A percentile compares a stretch with the other conserved stretches of the same genome.
Conservation (phyloP, 176 grass and related monocot species). For the Aegilops longissima region DNA sequence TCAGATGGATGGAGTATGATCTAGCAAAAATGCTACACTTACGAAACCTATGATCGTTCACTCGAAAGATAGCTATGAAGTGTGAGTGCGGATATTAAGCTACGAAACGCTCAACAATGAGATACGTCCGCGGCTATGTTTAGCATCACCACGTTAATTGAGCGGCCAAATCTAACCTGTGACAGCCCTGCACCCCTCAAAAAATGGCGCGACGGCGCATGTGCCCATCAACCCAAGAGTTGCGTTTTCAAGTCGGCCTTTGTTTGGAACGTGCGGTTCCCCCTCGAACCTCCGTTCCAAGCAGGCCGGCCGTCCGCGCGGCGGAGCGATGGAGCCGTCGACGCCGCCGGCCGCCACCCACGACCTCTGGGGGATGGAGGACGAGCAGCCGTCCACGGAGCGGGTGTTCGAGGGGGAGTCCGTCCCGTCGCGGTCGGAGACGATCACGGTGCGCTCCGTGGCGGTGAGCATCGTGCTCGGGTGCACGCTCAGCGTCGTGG, state of each 20-base stretch:
- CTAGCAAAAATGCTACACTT: no score
- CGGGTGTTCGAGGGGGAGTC: slow-evolving; percentile 50
- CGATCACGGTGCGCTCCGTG: slow-evolving; percentile 55
- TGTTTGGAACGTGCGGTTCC: neutral
- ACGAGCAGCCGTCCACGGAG: slow-evolving; percentile 41
- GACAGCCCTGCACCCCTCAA: neutral
- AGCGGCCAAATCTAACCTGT: neutral
- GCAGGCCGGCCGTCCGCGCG: neutral
- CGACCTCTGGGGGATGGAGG: neutral
- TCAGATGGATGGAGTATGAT: no score
- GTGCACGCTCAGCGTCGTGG: slow-evolving; percentile 42
- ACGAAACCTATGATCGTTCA: neutral
- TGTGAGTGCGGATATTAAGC: no score
- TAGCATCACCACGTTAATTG: neutral
- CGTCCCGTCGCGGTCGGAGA: slow-evolving; percentile 40
- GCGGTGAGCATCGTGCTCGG: slow-evolving; percentile 45
- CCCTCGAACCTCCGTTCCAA: slow-evolving; percentile 10
- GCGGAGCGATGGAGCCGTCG: neutral
- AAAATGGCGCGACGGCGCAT: neutral
- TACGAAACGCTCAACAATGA: neutral
- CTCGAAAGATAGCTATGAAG: neutral
- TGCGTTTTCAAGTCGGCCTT: neutral
- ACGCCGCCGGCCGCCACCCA: neutral
- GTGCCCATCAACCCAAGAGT: no score
- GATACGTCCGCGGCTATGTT: neutral